phyloP scores from a whole-genome alignment of 257 asterid genomes.

The Solanum tarijense region DNA sequence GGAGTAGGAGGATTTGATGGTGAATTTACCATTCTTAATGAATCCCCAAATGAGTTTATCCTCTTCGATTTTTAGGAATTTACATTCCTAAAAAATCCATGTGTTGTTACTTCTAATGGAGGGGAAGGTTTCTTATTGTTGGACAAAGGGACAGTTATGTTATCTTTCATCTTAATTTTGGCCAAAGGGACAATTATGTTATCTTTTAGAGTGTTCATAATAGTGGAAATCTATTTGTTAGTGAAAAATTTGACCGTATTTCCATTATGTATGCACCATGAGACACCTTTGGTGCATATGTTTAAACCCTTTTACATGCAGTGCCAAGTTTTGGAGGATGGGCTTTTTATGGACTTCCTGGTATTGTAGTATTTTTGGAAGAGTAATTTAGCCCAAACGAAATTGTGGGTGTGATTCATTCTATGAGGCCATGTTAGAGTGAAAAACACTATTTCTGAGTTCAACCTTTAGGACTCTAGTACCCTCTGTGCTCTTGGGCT shows the following conservation, averaged over 20 bases:
- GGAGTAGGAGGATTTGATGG: not conserved
- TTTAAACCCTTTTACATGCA: not conserved
- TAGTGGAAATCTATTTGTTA: too few relatives aligned
- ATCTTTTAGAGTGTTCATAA: too few relatives aligned
- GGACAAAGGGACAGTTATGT: not conserved
- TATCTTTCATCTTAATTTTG: too few relatives aligned
- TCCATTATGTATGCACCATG: not conserved
- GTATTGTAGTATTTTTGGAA: not conserved
- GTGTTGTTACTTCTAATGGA: not conserved
- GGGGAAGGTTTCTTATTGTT: not conserved
- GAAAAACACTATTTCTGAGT: not conserved
- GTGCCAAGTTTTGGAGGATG: not conserved
- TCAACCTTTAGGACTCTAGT: not conserved
- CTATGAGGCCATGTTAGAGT: not conserved
- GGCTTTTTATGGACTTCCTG: not conserved
- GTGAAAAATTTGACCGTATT: not conserved
- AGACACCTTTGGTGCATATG: not conserved
- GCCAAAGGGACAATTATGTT: too few relatives aligned
- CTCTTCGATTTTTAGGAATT: not conserved
- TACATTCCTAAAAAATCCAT: too few relatives aligned
- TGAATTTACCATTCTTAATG: not conserved
- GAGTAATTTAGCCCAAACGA: not conserved
- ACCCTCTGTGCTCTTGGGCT: not conserved
- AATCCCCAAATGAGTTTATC: not conserved
- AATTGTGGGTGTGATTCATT: not conserved